Base-by-base conservation (phyloP, 1,284 basidiomycete genomes). In the Ustilago nuda region DNA sequence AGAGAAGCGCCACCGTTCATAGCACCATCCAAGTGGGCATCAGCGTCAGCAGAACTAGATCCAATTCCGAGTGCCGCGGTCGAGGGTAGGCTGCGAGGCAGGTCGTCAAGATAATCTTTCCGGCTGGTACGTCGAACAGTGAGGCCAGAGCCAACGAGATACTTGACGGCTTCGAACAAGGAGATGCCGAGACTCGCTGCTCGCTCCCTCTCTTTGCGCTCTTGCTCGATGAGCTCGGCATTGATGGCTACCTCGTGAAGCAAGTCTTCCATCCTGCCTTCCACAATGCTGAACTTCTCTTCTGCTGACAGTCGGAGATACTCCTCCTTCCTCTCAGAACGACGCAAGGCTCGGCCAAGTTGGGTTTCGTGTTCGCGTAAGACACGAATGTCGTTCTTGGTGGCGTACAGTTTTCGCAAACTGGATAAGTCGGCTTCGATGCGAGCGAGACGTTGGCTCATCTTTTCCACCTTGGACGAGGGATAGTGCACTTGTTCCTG, bases 361-460 rank as follows among this genome's bases (percentile, higher is more conserved):
- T 84, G 80, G 7, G 84, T 65, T 36, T 86, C 85, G 56, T 86
- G 83, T 27, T 86, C 82, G 36, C 83, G 71, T n/a, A 87, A 72
- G 4, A 79, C 61, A 17, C 79, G 72, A 17, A 86, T 68, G 59
- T 87, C 85, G 17, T 67, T 78, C 56, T 86, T 85, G 48, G 82
- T 82, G 1, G 84, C 85, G 46, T 80, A 76, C 2, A 76, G 57
- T 56, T 72, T 75, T 51, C 78, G 76, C 9, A 85, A 53, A 8
- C 62, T 60, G 51, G 66, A 52, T 4, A 87, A 68, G 36, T 87
- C 86, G 2, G 74, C 56, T 56, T 87, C 86, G 43, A 87, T 74
- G 12, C 76, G 66, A 19, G 79, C 75, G 35, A 87, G 65, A 8
- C 83, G 77, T 13, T 75, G 68, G 41, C 78, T 78, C 45, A 87